Percentiles rank a stretch among this genome's conserved stretches.
phyloP scores from a whole-genome alignment of 2,329 filamentous ascomycete species.

The Plenodomus tracheiphilus region DNA sequence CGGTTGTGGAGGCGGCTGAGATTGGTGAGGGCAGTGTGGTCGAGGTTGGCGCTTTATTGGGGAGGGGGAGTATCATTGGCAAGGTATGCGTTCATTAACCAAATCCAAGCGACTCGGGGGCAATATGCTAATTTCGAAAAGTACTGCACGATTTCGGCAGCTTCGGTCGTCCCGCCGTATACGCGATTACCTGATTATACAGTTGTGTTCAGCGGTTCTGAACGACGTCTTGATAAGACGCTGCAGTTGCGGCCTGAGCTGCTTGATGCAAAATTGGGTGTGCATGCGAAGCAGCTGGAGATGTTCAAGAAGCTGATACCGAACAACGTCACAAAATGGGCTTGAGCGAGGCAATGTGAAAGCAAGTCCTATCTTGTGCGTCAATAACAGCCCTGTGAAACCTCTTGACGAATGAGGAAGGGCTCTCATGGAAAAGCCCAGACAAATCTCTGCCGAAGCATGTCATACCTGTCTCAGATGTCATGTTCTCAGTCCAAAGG shows the following conservation, averaged over 20 bases:
- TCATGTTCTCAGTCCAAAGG: too few relatives aligned
- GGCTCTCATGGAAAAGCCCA: too few relatives aligned
- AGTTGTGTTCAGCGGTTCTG: constrained; percentile 47
- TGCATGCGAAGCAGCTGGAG: constrained; percentile 42
- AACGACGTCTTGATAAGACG: constrained; percentile 47
- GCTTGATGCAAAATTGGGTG: constrained; percentile 28
- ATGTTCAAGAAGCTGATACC: constrained; percentile 41
- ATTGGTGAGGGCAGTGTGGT: constrained; percentile 43
- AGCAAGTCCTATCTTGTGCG: too few relatives aligned
- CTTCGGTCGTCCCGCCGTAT: constrained; percentile 40
- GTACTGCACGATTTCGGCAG: constrained; percentile 51
- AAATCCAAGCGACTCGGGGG: too few relatives aligned
- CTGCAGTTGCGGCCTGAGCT: constrained; percentile 36
- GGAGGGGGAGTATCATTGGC: constrained; percentile 44
- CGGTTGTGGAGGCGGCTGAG: constrained; percentile 44
- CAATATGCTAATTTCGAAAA: too few relatives aligned
- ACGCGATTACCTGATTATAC: constrained; percentile 51
- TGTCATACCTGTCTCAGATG: too few relatives aligned
- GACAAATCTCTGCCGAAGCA: too few relatives aligned
- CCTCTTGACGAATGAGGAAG: too few relatives aligned
- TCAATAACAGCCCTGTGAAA: too few relatives aligned
- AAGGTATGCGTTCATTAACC: constrained; percentile 44
- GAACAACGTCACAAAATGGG: constrained; percentile 44
- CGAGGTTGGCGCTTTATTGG: constrained; percentile 39
- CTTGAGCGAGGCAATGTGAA: constrained; percentile 3